These are phyloP conservation scores for Drosera spatulata DNA, from an alignment of 179 eudicot genomes.

Conservation along the genomic window DNA sequence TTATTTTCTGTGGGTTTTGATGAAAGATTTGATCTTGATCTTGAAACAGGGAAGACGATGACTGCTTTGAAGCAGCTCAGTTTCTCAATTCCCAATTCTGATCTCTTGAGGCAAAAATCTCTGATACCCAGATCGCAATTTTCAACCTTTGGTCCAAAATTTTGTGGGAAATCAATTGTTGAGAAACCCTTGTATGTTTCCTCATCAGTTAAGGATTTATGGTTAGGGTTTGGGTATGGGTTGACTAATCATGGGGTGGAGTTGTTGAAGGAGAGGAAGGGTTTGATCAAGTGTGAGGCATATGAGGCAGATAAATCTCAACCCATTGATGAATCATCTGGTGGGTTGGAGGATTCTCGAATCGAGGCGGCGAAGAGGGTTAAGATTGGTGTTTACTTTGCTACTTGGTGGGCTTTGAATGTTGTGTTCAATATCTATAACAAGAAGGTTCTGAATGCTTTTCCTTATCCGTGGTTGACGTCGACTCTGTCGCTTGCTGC, in stretches of 20 bases:
- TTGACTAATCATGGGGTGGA: no score
- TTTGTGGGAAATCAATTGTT: conserved; percentile 19
- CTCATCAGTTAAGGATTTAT: conserved; percentile 13
- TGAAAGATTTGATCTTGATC: conserved; percentile 14
- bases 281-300: conserved; percentile 42
- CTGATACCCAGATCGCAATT: conserved; percentile 23
- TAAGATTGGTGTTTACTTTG: conserved; percentile 61
- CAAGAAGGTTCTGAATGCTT: conserved; percentile 75
- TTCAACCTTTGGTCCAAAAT: conserved; percentile 7
- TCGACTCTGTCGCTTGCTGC: conserved; percentile 22
- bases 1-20: not conserved
- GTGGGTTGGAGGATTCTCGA: not conserved
- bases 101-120: conserved; percentile 20
- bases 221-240: conserved; percentile 2
- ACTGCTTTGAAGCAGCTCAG: conserved; percentile 24
- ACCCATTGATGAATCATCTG: conserved; percentile 20
- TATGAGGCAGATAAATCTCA: conserved; percentile 59
- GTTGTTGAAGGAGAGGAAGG: conserved; percentile 6
- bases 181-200: conserved; percentile 20
- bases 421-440: conserved; percentile 72
- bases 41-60: conserved; percentile 18
- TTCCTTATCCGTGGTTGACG: conserved; percentile 60
- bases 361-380: conserved; percentile 39
- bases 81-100: conserved; percentile 12
- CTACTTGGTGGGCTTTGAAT: conserved; percentile 83